These are phyloP conservation scores for Populus hybrid DNA, from an alignment of 441 rosid genomes.

Conservation along the genomic window DNA sequence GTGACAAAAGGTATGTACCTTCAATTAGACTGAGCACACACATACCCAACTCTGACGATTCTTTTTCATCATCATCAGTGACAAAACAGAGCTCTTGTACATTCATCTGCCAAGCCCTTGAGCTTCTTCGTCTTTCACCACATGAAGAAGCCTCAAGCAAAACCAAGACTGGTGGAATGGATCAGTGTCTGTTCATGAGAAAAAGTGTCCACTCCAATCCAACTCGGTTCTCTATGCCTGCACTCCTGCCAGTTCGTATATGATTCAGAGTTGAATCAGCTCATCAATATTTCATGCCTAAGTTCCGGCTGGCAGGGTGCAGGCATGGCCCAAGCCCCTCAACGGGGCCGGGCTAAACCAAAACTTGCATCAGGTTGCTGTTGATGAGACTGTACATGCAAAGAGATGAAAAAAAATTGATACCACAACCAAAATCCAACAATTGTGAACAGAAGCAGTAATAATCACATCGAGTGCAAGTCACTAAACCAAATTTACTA, in stretches of 20 bases:
- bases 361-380: slow-evolving; percentile 71
- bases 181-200: not conserved
- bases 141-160: slow-evolving; percentile 34
- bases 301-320: slow-evolving; percentile 61
- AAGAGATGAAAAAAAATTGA: not conserved
- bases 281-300: slow-evolving; percentile 22
- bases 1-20: not conserved
- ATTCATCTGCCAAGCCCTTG: slow-evolving; percentile 20
- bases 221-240: slow-evolving; percentile 59
- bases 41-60: slow-evolving; percentile 14
- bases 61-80: slow-evolving; percentile 29
- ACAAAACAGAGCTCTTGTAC: slow-evolving; percentile 25
- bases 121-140: slow-evolving; percentile 34
- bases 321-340: slow-evolving; percentile 96
- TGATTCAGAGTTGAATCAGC: slow-evolving; percentile 16
- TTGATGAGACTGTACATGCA: slow-evolving; percentile 48
- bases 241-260: slow-evolving; percentile 46
- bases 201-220: slow-evolving; percentile 26
- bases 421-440: not conserved
- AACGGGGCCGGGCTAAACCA: slow-evolving; percentile 90
- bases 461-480: too few relatives aligned
- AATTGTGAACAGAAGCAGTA: too few relatives aligned
- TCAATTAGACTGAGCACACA: not conserved
- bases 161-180: slow-evolving; percentile 38
- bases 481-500: not conserved